Evolutionary conservation across 2,329 filamentous ascomycete genomes (phyloP), one percentile per base, ranked within the genome.

Genomic region (Aspergillus texensis): DNA sequence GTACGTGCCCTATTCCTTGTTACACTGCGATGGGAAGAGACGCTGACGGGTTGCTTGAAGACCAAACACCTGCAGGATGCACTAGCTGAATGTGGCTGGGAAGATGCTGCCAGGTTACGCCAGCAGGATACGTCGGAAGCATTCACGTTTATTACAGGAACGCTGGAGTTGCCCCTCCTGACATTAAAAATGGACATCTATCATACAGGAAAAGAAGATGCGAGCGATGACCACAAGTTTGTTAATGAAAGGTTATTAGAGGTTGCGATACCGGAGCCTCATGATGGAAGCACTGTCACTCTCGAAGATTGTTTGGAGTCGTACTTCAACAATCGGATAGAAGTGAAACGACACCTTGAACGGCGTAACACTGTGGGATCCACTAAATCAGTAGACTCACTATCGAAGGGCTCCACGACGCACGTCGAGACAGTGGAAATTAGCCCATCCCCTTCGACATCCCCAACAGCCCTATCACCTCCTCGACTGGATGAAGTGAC

Each of bases 111-210:
- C 26, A 79, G 86, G 62, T 75, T 92, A n/a, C 86, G 89, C 70
- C 95, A 98, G 74, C 95, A 99, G 78, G 95, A 99, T 77, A 92
- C 93, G 0, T 97, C 95, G 0, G 95, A 99, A 78, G 94, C 94
- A 1, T 98, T 98, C 75, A 92, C 90, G 0, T 97, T 97, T 75
- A 93, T 99, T 67, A 97, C 94, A 0, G 94, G 93, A 68, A 93
- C 90, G 26, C 84, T 99, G 24, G 90, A 96, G 70, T 79, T 98
- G 19, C 95, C 95, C 8, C 83, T 98, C 2, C 85, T 98, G 30
- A 94, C 94, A 0, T 80, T 98, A 43, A 96, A 97, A 75, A 94
- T 97, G 82, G 94, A 98, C 74, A 88, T 98, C 16, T 97, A 94
- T 70, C 95, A 97, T 73, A 91, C 93, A 28, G 95, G 94, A 16